Percentiles rank a stretch among this genome's conserved stretches.
phyloP scores from a whole-genome alignment of 441 rosid species.

The Rhodomyrtus psidioides region DNA sequence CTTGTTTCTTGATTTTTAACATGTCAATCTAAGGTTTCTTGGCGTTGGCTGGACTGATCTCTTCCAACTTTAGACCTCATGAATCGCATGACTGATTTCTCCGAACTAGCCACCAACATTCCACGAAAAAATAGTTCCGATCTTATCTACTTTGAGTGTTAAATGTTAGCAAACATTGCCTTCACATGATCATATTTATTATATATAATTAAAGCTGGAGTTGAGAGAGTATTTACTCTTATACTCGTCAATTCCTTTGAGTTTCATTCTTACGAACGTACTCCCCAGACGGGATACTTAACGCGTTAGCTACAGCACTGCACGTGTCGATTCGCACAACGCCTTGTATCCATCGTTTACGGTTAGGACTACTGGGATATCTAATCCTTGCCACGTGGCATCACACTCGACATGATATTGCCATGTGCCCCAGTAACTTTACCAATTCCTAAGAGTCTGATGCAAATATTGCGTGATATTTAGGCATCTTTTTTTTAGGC shows the following conservation, averaged over 20 bases:
- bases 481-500: too few relatives aligned
- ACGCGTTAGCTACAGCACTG: too few relatives aligned
- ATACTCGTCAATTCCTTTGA: background rate
- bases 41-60: background rate
- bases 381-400: background rate
- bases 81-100: background rate
- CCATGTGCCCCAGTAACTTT: background rate
- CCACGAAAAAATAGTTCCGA: background rate
- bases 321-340: too few relatives aligned
- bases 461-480: too few relatives aligned
- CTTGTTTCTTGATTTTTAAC: background rate
- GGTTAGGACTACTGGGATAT: too few relatives aligned
- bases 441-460: background rate
- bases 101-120: too few relatives aligned
- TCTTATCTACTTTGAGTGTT: background rate
- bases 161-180: background rate
- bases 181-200: background rate
- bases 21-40: background rate
- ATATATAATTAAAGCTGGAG: background rate
- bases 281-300: too few relatives aligned
- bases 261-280: too few relatives aligned
- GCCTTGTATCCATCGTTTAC: too few relatives aligned
- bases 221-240: background rate
- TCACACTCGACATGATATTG: background rate
- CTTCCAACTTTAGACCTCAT: background rate